These are phyloP conservation scores for Cordyceps cicadae DNA, from an alignment of 2,329 filamentous ascomycete genomes.

Conservation along the genomic window DNA sequence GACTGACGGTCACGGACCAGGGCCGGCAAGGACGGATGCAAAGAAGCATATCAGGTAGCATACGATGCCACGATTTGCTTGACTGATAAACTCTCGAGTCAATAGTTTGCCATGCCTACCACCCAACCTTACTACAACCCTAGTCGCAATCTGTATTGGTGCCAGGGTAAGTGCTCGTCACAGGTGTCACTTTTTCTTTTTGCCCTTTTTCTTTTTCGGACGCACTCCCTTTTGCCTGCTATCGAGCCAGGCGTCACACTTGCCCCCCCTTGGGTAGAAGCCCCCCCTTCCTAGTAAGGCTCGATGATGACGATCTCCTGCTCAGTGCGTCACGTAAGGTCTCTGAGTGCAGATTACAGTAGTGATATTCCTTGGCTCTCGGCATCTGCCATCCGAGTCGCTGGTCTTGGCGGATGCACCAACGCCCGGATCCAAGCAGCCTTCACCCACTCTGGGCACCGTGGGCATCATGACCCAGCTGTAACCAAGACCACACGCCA, in stretches of 20 bases:
- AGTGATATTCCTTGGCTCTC: conserved; percentile 9
- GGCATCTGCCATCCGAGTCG: conserved; percentile 12
- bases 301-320: conserved; percentile 9
- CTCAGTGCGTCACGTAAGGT: conserved; percentile 10
- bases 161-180: neutral
- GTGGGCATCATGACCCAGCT: neutral
- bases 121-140: neutral
- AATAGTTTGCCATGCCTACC: neutral
- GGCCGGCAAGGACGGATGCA: neutral
- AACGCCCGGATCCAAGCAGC: neutral
- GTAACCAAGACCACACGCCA: too few species aligned
- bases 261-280: neutral
- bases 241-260: neutral
- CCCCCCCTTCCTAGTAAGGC: neutral
- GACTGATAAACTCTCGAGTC: neutral
- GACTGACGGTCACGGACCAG: neutral
- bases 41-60: conserved; percentile 2
- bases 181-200: neutral
- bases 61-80: neutral
- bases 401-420: conserved; percentile 6
- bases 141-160: neutral
- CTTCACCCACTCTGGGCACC: too few species aligned
- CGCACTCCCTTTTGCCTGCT: neutral
- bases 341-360: neutral
- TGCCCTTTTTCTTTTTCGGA: too few species aligned